Conservation (phyloP, 441 rosid species). For the Adansonia gregorii region DNA sequence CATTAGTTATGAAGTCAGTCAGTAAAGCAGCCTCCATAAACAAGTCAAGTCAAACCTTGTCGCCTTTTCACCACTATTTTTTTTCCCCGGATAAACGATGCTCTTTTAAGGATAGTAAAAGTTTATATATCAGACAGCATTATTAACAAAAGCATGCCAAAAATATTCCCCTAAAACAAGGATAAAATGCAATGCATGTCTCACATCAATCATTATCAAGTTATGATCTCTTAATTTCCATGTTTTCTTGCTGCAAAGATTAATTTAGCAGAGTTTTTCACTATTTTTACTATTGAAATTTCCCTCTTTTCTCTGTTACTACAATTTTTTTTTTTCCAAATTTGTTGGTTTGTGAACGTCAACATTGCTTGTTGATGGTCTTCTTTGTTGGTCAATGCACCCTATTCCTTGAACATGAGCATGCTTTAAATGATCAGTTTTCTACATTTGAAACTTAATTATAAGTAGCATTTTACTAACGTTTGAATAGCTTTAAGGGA, state of each 20-base stretch:
- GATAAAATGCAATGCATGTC: background rate
- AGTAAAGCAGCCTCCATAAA: background rate
- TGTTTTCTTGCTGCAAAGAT: background rate
- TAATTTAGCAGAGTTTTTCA: background rate
- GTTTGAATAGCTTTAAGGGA: background rate
- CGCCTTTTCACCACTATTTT: background rate
- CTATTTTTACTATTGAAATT: background rate
- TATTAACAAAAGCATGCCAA: conserved; percentile 4
- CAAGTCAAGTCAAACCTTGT: background rate
- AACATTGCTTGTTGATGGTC: no score
- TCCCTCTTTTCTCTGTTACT: background rate
- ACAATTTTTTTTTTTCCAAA: background rate
- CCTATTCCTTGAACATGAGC: conserved; percentile 23
- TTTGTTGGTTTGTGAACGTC: background rate
- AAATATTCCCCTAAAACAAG: background rate
- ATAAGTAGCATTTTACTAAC: background rate
- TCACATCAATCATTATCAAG: background rate
- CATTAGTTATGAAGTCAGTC: background rate
- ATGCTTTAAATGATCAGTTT: conserved; percentile 4
- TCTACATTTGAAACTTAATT: background rate
- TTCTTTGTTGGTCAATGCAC: background rate
- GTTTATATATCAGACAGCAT: background rate
- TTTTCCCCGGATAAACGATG: background rate
- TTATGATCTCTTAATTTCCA: background rate
- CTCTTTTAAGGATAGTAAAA: background rate